Base-by-base conservation (phyloP, 2,329 filamentous ascomycete species). In the Bipolaris gigantea region DNA sequence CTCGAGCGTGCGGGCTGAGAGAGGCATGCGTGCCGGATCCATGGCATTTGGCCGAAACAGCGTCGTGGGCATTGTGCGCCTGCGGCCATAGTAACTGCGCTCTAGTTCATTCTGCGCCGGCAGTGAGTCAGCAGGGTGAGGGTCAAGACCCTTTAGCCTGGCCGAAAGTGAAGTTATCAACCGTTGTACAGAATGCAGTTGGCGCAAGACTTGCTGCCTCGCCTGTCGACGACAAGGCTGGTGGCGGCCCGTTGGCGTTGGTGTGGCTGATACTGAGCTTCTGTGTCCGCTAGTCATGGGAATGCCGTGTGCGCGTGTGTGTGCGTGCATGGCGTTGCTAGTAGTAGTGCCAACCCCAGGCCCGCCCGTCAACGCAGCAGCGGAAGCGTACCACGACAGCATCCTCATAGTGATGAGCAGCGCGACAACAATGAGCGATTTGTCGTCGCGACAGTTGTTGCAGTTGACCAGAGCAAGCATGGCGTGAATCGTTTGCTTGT, bases 381-480 rank as follows among this genome's bases (percentile, higher is more conserved):
- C 50, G 8, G 42, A 52, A 11, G 50, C 50, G 15, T 52, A 52
- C 38, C 50, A 36, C 10, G 50, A 43, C 19, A 52, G 50, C 50
- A 52, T 47, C 27, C 47, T 46, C 50, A 52, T 52, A 2, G 50
- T 46, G 36, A 46, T 47, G 25, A 52, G 50, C 27, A 52, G 43
- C 7, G 43, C 43, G n/a, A 52, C 34, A 19, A 39, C 45, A 30
- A 52, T 52, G 8, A 52, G 23, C 16, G 47, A 30, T 19, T 43
- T 47, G 27, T 52, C 50, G 19, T 47, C 35, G 35, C 36, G 35
- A n/a, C 50, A 52, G 11, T 27, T 21, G 11, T 40, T 30, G 36
- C 50, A 52, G 15, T 38, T 36, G 21, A 52, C 27, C 6, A 52
- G 45, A 19, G 42, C 35, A 8, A 52, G 35, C 21, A 44, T 52